Evolutionary conservation across 78 protist genomes (phyloP).

Genomic region (Dictyostelium intermedium): DNA sequence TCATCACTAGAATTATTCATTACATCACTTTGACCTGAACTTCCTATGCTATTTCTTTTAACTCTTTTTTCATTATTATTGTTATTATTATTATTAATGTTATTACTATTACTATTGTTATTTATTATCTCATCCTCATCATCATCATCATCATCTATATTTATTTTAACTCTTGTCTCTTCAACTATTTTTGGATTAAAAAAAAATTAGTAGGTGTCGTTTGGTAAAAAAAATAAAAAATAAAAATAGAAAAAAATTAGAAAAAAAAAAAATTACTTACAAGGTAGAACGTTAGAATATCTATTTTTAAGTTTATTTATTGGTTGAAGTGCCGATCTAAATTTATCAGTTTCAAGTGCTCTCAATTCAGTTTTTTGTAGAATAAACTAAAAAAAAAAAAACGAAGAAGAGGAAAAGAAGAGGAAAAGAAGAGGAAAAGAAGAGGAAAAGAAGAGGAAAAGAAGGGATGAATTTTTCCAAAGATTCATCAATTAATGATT

Average conservation of each 20-base stretch:
- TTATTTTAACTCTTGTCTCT: constrained; percentile 13
- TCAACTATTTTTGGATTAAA: neutral
- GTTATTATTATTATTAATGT: neutral
- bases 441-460: neutral
- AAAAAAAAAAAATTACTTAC: constrained; percentile 18
- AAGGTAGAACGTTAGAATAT: constrained; percentile 76
- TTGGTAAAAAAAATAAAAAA: neutral
- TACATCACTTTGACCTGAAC: constrained; percentile 14
- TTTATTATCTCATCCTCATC: neutral
- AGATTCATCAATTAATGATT: neutral
- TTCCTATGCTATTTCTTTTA: constrained; percentile 19
- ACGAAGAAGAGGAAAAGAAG: neutral
- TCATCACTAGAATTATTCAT: neutral
- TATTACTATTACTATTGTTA: neutral
- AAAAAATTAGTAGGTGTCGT: too few relatives aligned
- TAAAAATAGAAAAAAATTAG: neutral
- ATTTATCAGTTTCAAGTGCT: constrained; percentile 59
- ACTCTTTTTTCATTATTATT: neutral
- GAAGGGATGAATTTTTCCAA: neutral
- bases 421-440: neutral
- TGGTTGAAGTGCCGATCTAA: constrained; percentile 51
- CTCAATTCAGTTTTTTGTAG: constrained; percentile 68
- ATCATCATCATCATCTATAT: constrained; percentile 18
- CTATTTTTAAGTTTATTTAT: constrained; percentile 70
- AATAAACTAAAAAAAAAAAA: constrained; percentile 16